These are phyloP conservation scores for Spiromastix sp. DNA, from an alignment of 2,329 filamentous ascomycete species.

Conservation along the genomic window DNA sequence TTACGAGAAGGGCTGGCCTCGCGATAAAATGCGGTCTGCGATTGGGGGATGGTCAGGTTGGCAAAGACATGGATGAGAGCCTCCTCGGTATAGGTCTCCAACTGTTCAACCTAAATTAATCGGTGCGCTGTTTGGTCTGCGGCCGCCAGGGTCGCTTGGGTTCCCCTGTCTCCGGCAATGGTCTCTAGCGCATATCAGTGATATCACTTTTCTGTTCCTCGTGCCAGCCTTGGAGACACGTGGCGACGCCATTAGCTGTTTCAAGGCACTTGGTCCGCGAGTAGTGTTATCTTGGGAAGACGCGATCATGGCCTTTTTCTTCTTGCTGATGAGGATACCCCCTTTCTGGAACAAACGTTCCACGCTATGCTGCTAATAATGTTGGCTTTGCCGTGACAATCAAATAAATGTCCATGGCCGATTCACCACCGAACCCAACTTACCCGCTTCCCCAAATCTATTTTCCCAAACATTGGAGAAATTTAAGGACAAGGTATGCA, in stretches of 20 bases:
- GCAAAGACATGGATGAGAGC: background rate
- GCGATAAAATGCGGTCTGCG: background rate
- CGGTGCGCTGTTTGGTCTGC: background rate
- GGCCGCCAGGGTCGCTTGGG: background rate
- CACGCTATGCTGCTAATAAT: too few species aligned
- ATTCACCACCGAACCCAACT: too few species aligned
- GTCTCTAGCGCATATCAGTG: background rate
- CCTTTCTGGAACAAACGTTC: too few species aligned
- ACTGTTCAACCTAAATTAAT: background rate
- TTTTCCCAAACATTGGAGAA: too few species aligned
- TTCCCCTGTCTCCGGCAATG: background rate
- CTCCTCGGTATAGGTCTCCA: background rate
- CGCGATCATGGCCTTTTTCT: too few species aligned
- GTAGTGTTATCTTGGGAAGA: too few species aligned
- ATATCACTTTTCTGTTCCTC: background rate
- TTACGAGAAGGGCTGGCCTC: background rate
- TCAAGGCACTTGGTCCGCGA: too few species aligned
- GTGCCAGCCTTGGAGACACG: constrained; percentile 2
- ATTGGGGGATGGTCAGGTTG: background rate
- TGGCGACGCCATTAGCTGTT: constrained; percentile 3
- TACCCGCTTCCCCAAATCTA: too few species aligned
- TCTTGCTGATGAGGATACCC: too few species aligned
- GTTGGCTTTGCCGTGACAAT: too few species aligned
- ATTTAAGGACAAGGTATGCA: too few species aligned
- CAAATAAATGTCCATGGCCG: too few species aligned